Evolutionary conservation across 2,329 filamentous ascomycete species (phyloP), one percentile per base, ranked within the genome.

Genomic region (Neopestalotiopsis sp.): DNA sequence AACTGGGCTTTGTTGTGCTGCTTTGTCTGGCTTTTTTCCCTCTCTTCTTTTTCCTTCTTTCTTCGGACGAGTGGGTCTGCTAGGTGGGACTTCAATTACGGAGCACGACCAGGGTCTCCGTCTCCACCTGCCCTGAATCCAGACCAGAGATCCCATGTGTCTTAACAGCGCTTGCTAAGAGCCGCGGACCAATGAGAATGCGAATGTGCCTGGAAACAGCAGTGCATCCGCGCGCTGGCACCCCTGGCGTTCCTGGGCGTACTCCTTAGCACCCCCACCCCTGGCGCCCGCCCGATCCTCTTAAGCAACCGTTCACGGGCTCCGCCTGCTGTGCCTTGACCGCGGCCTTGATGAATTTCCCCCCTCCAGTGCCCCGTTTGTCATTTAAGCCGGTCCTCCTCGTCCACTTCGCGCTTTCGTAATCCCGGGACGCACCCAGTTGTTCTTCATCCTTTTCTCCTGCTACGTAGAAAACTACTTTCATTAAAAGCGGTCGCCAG

Each of bases 401-500:
- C 59, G 59, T 34, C 59, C 59, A 62, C 59, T 62, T 34, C 32
- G 59, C 28, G 32, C 59, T 34, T 62, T 62, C 59, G 59, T 62
- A 62, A 62, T 62, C 59, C 59, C 32, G 59, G 59, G 17, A 20
- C 30, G n/a, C n/a, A 20, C 30, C 59, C 59, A 62, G 32, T 20
- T 17, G 12, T 24, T 59, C 24, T 24, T 24, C 30, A 30, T 59
- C 59, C 34, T 40, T 40, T 40, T 40, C 45, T 53, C 20, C 45
- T 20, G 34, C 20, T 53, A 20, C n/a, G 45, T 20, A 38, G 59
- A 30, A 62, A 62, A 30, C 32, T 62, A 62, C 59, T 34, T 62
- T 62, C 59, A 62, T 62, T 62, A 62, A 38, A 38, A 30, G 28
- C 59, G 59, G 59, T 62, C 59, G 59, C 59, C 59, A 62, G 59